Base-by-base conservation (phyloP, 1,284 basidiomycete genomes). In the Trametes polyzona region DNA sequence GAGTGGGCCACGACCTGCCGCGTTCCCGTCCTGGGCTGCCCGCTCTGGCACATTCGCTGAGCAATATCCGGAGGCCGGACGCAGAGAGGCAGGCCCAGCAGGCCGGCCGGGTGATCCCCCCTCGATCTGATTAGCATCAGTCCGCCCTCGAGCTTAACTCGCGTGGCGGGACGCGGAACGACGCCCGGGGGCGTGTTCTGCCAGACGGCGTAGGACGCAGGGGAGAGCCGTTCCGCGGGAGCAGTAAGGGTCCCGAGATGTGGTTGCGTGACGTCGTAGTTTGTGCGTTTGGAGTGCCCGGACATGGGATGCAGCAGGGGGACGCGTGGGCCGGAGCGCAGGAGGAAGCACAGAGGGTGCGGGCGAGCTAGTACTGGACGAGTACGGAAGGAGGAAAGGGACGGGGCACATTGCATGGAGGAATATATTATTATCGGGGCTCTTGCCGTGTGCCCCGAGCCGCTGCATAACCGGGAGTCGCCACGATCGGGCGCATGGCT, bases 61-160 rank as follows among this genome's bases (percentile, higher is more conserved):
- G 53, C 46, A 55, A 42, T 48, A 36, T 55, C 53, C 53, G 53
- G 46, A 10, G 29, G 32, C 53, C 55, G 49, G 55, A 37, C 46
- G 43, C 26, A 52, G 48, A 27, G 41, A 41, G 47, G 47, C 57
- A 51, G 37, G 55, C 57, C 46, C 57, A 55, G 47, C 57, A 41
- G 47, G 52, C 51, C n/a, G n/a, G n/a, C n/a, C 58, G 54, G 52
- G 50, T 55, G 59, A 65, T 67, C 64, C 52, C 52, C n/a, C 36
- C 41, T 52, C 62, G 64, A 67, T 69, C 66, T 67, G 67, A 69
- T 69, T 67, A 63, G 57, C 59, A 62, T 58, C 64, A 66, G 61
- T 50, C 39, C 36, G 21, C 24, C 49, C 47, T 52, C 52, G 64
- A 69, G 67, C 55, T 61, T 66, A 69, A 67, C 52, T 69, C 67